Percentiles rank a stretch among this genome's conserved stretches.
phyloP scores from a whole-genome alignment of 2,329 filamentous ascomycete genomes.

The Beauveria bassiana region DNA sequence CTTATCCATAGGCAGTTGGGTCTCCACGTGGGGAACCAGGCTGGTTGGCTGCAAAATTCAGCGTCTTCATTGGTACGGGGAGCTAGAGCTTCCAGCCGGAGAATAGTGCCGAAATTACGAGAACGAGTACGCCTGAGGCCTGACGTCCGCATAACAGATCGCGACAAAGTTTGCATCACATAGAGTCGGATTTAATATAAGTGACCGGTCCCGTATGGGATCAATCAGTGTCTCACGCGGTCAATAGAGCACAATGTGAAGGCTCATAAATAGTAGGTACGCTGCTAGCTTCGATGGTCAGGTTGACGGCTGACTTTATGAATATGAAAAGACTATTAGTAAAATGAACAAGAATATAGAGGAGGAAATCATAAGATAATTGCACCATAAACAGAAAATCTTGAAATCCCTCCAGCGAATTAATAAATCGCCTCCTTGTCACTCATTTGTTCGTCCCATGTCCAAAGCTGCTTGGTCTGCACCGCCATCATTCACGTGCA shows the following conservation, averaged over 20 bases:
- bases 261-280: too few species aligned
- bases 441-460: background rate
- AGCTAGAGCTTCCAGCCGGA: background rate
- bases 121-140: background rate
- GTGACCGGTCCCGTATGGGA: background rate
- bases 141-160: background rate
- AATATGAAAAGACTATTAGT: too few species aligned
- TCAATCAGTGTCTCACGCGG: too few species aligned
- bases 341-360: too few species aligned
- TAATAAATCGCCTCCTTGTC: too few species aligned
- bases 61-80: background rate
- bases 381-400: too few species aligned
- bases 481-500: conserved; percentile 7
- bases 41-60: background rate
- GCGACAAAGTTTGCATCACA: background rate
- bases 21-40: background rate
- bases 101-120: background rate
- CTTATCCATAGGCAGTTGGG: background rate
- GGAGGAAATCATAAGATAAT: too few species aligned
- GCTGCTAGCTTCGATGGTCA: too few species aligned
- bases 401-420: too few species aligned
- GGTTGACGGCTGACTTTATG: too few species aligned
- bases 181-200: background rate
- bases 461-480: background rate
- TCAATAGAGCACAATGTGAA: too few species aligned